These are phyloP conservation scores for Pholiota adiposa DNA, from an alignment of 1,284 basidiomycete species.

Conservation along the genomic window DNA sequence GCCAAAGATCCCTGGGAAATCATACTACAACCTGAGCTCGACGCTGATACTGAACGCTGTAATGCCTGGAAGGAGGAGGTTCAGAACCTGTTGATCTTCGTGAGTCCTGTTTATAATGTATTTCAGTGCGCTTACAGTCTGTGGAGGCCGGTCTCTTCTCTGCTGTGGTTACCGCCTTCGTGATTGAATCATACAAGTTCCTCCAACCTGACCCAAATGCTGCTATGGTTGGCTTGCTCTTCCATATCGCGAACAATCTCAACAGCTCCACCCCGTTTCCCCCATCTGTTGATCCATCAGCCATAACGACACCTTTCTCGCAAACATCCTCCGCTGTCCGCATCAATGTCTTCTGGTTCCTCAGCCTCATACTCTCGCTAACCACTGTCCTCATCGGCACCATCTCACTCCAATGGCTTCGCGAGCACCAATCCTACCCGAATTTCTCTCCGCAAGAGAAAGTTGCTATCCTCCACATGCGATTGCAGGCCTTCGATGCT, in stretches of 20 bases:
- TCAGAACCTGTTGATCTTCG: conserved; percentile 28
- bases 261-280: conserved; percentile 2
- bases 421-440: conserved; percentile 22
- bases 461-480: conserved; percentile 25
- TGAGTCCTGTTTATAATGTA: conserved; percentile 3
- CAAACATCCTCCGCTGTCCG: conserved; percentile 12
- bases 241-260: conserved; percentile 14
- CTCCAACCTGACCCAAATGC: conserved; percentile 22
- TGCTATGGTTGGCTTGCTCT: conserved; percentile 15
- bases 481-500: conserved; percentile 22
- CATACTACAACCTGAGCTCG: conserved; percentile 16
- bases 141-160: conserved; percentile 27
- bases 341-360: conserved; percentile 28
- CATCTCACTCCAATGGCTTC: conserved; percentile 28
- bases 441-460: conserved; percentile 15
- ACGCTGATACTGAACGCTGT: conserved; percentile 21
- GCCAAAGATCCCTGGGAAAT: conserved; percentile 22
- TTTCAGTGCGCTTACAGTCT: not conserved
- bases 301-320: not conserved
- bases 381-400: conserved; percentile 26
- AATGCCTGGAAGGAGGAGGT: conserved; percentile 29
- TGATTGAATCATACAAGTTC: conserved; percentile 23
- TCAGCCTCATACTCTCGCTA: conserved; percentile 29
- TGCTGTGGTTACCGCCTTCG: conserved; percentile 27
- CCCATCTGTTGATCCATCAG: not conserved